Evolutionary conservation across 345 rosid species (phyloP), one percentile per base, ranked within the genome.

Genomic region (Odontarrhena argentea): DNA sequence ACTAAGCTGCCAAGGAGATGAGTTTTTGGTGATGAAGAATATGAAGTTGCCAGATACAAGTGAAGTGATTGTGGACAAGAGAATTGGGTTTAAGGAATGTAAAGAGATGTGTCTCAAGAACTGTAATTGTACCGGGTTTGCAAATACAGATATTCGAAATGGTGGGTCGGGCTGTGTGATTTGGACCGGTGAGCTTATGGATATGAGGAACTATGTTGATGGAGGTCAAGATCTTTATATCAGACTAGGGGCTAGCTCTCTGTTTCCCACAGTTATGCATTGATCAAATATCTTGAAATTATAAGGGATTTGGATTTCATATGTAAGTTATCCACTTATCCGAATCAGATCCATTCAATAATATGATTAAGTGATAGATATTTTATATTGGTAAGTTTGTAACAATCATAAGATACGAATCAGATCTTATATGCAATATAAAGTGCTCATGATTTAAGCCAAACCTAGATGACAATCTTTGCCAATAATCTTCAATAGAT

Each of bases 221-320:
- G 86, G 72, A 30, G 92, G 96, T 25, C 92, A 87, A 55, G 80
- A 82, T 76, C 79, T 89, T 3, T 87, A 61, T 44, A 81, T 87
- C 36, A 60, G 84, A 77, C 71, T 91, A 79, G 81, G 84, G 1
- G 86, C 91, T 65, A 18, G 76, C 90, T 5, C 51, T 46, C 32
- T 13, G 25, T 18, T 3, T 9, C 13, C 53, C 28, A 4, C 41
- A 55, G 34, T 18, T 18, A 18, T 18, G 18, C 42, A 44, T 45
- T 9, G 32, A 55, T 34, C 8, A 2, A 9, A 52, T 28, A 22
- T 15, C 13, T 2, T 18, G 2, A 35, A 34, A 34, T 3, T 54
- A 13, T 36, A 22, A 0, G n/a, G 6, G 1, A n/a, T 25, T 6
- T 5, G 3, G 43, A 24, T 46, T 51, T 25, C 28, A 25, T 64